Base-by-base conservation (phyloP, 2,329 filamentous ascomycete genomes). In the Aspergillus melleus region DNA sequence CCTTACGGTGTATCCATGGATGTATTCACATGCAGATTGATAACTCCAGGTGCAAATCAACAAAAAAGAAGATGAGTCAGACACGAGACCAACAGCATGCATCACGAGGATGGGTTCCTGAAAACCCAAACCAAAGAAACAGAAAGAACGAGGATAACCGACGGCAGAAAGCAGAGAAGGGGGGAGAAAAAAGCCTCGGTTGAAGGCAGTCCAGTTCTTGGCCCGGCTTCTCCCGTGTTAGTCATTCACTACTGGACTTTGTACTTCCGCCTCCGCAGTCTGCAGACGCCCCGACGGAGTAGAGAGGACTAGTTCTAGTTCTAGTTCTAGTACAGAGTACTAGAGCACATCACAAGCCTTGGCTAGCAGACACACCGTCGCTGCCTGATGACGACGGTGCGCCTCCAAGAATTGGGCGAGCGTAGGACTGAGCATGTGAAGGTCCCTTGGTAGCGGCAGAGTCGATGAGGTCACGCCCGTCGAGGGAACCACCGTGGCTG, bases 351-450 rank as follows among this genome's bases (percentile, higher is more conserved):
- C 32, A 36, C 44, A 32, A 47, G 44, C 22, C 47, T 26, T 39
- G 30, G 29, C 49, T 20, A 24, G 24, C 53, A n/a, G 19, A 10
- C 44, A 42, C 47, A 22, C 24, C 46, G 32, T 42, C 36, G 36
- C 36, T 42, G 36, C 36, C 36, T 42, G 36, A 42, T 42, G 53
- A 55, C 53, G 53, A 55, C 24, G 36, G 11, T 10, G 42, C 42
- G n/a, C 22, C 11, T 26, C 12, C 4, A 49, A 16, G 42, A 42
- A 53, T 52, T 44, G 42, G 51, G 20, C 57, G 49, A 22, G 26
- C n/a, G 39, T 26, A 8, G 46, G 54, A 52, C 20, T 19, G 44
- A 59, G 59, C 61, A 63, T 63, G 61, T 63, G 61, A 63, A 29
- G 26, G 14, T 42, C 36, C 36, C 36, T 42, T 42, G 36, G 36